Evolutionary conservation across 345 rosid genomes (phyloP).

Genomic region (Corymbia maculata): DNA sequence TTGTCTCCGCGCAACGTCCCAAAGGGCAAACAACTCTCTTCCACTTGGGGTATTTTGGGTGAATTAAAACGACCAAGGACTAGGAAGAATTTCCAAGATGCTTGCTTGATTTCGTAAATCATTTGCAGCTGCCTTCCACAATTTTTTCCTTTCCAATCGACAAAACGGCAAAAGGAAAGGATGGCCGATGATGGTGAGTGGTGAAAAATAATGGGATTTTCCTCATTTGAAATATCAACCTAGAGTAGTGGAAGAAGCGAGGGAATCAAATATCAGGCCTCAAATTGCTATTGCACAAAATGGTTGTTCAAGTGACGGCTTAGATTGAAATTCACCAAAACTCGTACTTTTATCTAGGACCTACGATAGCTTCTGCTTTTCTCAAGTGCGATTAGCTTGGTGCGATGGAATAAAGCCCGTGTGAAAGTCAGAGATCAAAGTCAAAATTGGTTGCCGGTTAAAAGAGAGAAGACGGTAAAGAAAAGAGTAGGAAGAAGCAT

Average conservation of each 20-base stretch:
- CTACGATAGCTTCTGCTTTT: too few species aligned
- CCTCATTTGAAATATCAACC: neutral
- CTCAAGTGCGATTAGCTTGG: neutral
- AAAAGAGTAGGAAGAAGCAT: neutral
- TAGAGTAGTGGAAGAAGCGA: too few species aligned
- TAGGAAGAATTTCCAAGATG: neutral
- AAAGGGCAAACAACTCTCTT: too few species aligned
- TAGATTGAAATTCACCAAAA: too few species aligned
- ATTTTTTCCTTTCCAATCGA: neutral
- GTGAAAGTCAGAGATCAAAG: too few species aligned
- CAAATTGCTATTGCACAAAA: neutral
- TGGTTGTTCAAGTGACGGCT: too few species aligned
- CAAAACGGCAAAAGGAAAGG: neutral
- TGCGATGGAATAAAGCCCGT: neutral
- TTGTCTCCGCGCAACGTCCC: too few species aligned
- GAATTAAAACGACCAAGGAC: neutral
- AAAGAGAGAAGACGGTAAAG: neutral
- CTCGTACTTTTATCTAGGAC: too few species aligned
- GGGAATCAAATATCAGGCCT: neutral
- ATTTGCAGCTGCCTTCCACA: neutral
- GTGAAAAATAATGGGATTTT: neutral
- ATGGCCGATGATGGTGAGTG: neutral
- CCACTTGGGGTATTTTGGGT: too few species aligned
- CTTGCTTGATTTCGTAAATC: neutral
- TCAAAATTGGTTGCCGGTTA: too few species aligned